phyloP scores from a whole-genome alignment of 495 filamentous ascomycete species.

The Recurvomyces mirabilis region DNA sequence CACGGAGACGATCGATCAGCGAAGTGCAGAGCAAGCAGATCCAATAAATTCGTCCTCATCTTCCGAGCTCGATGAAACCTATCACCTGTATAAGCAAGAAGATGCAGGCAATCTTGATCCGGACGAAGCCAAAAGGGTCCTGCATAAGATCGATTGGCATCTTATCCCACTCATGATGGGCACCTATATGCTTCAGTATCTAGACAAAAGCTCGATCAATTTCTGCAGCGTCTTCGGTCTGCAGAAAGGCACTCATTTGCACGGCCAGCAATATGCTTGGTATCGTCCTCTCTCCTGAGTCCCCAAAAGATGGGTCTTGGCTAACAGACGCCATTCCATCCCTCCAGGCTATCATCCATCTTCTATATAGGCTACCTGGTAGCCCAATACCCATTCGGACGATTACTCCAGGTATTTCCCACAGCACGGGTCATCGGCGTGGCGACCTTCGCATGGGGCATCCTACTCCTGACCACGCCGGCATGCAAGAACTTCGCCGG shows the following conservation, averaged over 20 bases:
- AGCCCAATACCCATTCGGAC: too few species aligned
- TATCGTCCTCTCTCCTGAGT: too few species aligned
- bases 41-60: too few species aligned
- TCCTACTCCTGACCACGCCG: conserved; percentile 37
- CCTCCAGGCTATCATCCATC: background rate
- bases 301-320: too few species aligned
- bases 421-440: conserved; percentile 40
- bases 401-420: too few species aligned
- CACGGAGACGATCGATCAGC: too few species aligned
- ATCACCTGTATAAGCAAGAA: background rate
- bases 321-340: too few species aligned
- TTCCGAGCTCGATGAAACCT: conserved; percentile 5
- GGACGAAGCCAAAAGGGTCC: conserved; percentile 38
- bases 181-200: conserved; percentile 46
- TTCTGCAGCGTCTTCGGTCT: conserved; percentile 49
- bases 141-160: conserved; percentile 44
- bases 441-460: conserved; percentile 40
- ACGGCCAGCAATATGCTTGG: conserved; percentile 50
- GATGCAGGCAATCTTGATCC: conserved; percentile 25
- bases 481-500: conserved; percentile 34
- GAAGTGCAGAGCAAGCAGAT: too few species aligned
- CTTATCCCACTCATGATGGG: conserved; percentile 46
- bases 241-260: conserved; percentile 40
- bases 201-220: conserved; percentile 51
- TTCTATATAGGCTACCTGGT: conserved; percentile 48